Percentiles rank a stretch among this genome's conserved stretches.
These are phyloP conservation scores for Sanghuangporus sanghuang DNA, from an alignment of 1,284 basidiomycete genomes.

Conservation along the genomic window DNA sequence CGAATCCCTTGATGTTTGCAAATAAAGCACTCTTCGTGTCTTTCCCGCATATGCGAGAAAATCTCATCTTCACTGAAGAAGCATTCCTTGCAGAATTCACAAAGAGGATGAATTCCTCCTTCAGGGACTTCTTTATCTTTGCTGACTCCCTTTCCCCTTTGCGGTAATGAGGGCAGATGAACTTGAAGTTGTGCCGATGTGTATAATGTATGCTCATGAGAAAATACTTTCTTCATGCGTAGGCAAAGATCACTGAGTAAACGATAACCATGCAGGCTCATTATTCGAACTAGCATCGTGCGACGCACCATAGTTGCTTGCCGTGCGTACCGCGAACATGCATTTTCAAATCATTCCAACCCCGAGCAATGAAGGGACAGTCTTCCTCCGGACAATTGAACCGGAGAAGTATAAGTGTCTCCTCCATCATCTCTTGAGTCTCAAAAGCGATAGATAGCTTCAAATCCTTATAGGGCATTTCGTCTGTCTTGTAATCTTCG, in stretches of 20 bases:
- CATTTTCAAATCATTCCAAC: constrained; percentile 86
- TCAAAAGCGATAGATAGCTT: constrained; percentile 86
- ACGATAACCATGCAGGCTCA: background rate
- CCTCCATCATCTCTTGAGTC: constrained; percentile 92
- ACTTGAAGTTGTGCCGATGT: constrained; percentile 60
- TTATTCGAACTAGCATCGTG: background rate
- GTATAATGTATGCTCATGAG: constrained; percentile 92
- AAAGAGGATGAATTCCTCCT: constrained; percentile 75
- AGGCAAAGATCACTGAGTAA: constrained; percentile 78
- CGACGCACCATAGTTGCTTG: constrained; percentile 69
- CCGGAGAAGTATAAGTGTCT: constrained; percentile 85
- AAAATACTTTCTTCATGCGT: constrained; percentile 88
- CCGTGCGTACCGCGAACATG: constrained; percentile 76
- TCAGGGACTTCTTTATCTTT: constrained; percentile 50
- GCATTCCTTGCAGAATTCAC: constrained; percentile 87
- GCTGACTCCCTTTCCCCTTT: constrained; percentile 40
- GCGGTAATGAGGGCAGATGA: constrained; percentile 75
- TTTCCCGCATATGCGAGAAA: constrained; percentile 91
- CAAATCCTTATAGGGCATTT: constrained; percentile 64
- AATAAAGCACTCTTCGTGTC: constrained; percentile 95
- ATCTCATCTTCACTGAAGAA: constrained; percentile 92
- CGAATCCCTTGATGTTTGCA: constrained; percentile 79
- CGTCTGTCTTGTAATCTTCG: constrained; percentile 53
- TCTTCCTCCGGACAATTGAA: constrained; percentile 81
- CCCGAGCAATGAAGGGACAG: constrained; percentile 80